phyloP scores from a whole-genome alignment of 2,329 filamentous ascomycete species.

The Penicillium sp. region DNA sequence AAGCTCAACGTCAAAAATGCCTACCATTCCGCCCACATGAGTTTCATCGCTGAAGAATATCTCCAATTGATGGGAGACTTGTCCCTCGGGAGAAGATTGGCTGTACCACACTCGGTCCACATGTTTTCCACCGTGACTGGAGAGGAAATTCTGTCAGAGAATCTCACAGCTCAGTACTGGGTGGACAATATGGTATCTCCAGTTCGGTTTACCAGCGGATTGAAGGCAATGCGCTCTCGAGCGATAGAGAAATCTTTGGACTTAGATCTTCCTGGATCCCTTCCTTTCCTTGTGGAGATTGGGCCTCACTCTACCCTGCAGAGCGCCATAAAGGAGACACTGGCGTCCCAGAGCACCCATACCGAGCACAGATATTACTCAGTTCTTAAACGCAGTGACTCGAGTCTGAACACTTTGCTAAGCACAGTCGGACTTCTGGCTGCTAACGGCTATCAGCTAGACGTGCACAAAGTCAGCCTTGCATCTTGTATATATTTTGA shows the following conservation, averaged over 20 bases:
- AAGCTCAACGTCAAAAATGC: slow-evolving; percentile 32
- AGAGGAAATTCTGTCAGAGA: slow-evolving; percentile 11
- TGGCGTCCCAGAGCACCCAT: slow-evolving; percentile 3
- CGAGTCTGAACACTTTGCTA: slow-evolving; percentile 19
- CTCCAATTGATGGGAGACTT: slow-evolving; percentile 21
- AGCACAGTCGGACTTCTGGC: slow-evolving; percentile 22
- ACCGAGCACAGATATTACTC: slow-evolving; percentile 23
- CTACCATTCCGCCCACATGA: slow-evolving; percentile 34
- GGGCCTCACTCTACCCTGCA: slow-evolving; percentile 33
- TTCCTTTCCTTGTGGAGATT: slow-evolving; percentile 30
- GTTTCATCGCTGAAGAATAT: slow-evolving; percentile 26
- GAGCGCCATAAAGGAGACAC: slow-evolving; percentile 29
- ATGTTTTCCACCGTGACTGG: slow-evolving; percentile 30
- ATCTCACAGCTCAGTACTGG: slow-evolving; percentile 29
- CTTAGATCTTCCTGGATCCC: not conserved
- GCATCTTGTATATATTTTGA: not conserved
- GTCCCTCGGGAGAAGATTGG: slow-evolving; percentile 8
- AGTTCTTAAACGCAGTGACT: slow-evolving; percentile 25
- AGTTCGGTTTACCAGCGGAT: slow-evolving; percentile 26
- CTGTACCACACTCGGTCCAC: slow-evolving; percentile 13
- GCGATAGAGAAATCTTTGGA: not conserved
- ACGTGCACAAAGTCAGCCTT: slow-evolving; percentile 27
- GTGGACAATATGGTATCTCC: slow-evolving; percentile 34
- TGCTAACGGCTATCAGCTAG: slow-evolving; percentile 19
- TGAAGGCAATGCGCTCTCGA: slow-evolving; percentile 15